These are phyloP conservation scores for Tuber umbilicatum DNA, from an alignment of 495 filamentous ascomycete genomes.

Conservation along the genomic window DNA sequence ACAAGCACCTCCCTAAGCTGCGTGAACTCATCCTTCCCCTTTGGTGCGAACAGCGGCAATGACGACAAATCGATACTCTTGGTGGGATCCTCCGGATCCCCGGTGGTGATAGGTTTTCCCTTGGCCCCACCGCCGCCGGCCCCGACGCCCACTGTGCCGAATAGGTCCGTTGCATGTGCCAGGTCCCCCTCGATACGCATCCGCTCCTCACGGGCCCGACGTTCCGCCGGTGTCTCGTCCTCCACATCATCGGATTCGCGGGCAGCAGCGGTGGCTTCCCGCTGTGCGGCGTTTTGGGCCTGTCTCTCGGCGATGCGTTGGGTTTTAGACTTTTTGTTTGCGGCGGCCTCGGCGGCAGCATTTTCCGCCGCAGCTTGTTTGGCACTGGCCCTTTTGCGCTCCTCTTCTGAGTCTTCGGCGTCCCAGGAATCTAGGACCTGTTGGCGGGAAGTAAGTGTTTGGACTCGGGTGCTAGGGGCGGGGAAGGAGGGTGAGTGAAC, in stretches of 20 bases:
- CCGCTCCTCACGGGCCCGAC: slow-evolving; percentile 67
- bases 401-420: slow-evolving; percentile 91
- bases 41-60: slow-evolving; percentile 80
- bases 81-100: slow-evolving; percentile 63
- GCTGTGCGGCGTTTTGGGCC: slow-evolving; percentile 47
- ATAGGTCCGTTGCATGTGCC: slow-evolving; percentile 84
- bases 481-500: slow-evolving; percentile 48
- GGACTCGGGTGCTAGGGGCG: not conserved
- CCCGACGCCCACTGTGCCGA: slow-evolving; percentile 68
- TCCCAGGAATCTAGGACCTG: slow-evolving; percentile 97
- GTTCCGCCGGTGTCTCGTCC: slow-evolving; percentile 63
- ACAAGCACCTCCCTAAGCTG: slow-evolving; percentile 64
- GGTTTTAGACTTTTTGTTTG: slow-evolving; percentile 82
- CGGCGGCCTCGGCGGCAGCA: slow-evolving; percentile 86
- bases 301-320: slow-evolving; percentile 77
- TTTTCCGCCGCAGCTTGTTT: slow-evolving; percentile 78
- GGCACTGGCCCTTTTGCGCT: slow-evolving; percentile 71
- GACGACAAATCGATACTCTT: slow-evolving; percentile 70
- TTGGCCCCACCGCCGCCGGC: slow-evolving; percentile 50
- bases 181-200: slow-evolving; percentile 64
- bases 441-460: slow-evolving; percentile 7
- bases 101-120: slow-evolving; percentile 53
- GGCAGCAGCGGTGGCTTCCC: slow-evolving; percentile 50
- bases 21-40: slow-evolving; percentile 75
- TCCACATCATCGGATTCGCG: slow-evolving; percentile 56